phyloP scores from a whole-genome alignment of 2,329 filamentous ascomycete species.

The Scedosporium dehoogii region DNA sequence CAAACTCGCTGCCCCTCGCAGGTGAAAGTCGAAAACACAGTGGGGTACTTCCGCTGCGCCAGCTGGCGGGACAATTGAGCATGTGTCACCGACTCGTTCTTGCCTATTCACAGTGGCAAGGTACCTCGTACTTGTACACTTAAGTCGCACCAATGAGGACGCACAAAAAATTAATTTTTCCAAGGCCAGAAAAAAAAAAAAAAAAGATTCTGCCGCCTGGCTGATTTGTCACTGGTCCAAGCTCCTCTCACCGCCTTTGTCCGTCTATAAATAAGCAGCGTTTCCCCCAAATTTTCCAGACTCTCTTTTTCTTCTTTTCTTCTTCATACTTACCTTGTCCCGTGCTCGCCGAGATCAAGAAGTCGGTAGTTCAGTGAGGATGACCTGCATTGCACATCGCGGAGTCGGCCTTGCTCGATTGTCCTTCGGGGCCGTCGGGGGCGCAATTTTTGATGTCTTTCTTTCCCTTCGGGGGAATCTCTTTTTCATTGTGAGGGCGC shows the following conservation, averaged over 20 bases:
- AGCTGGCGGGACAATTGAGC: background rate
- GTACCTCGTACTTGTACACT: background rate
- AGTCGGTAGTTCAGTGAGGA: slow-evolving; percentile 28
- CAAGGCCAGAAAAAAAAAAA: background rate
- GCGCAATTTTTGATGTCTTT: slow-evolving; percentile 37
- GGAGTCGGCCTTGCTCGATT: slow-evolving; percentile 38
- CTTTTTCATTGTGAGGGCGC: slow-evolving; percentile 34
- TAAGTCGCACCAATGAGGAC: background rate
- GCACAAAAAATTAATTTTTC: background rate
- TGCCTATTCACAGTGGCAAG: background rate
- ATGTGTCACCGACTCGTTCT: background rate
- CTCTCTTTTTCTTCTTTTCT: slow-evolving; percentile 21
- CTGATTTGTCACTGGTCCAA: background rate
- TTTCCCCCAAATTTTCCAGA: background rate
- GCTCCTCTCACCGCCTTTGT: background rate
- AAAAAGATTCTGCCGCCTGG: slow-evolving; percentile 1
- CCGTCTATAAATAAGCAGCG: background rate
- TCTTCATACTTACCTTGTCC: slow-evolving; percentile 44
- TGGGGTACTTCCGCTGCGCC: background rate
- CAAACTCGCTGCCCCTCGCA: background rate
- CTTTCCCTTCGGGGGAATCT: slow-evolving; percentile 6
- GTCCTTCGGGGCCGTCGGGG: slow-evolving; percentile 41
- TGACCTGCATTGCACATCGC: slow-evolving; percentile 45
- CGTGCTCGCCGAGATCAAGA: slow-evolving; percentile 31
- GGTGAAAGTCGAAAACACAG: background rate